Evolutionary conservation across 352 stramenopile genomes (phyloP).

Genomic region (Phytophthora litchii): DNA sequence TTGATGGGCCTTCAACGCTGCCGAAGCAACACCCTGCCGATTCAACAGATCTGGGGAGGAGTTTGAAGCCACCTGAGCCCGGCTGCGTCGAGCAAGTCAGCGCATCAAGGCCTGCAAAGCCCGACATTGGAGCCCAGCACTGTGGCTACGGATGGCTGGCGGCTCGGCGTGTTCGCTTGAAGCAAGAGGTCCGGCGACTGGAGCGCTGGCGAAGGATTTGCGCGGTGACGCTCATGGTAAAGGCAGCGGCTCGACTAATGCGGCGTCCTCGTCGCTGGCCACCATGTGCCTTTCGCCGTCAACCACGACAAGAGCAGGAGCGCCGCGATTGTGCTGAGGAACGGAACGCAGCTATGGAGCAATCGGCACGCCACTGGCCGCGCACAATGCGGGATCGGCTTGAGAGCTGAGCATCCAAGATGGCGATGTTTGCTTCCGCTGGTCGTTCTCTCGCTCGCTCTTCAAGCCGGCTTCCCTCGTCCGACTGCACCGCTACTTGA

Average conservation of each 20-base stretch:
- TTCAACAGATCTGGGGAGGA: constrained; percentile 15
- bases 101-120: constrained; percentile 27
- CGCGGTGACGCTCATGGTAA: constrained; percentile 17
- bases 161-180: constrained; percentile 19
- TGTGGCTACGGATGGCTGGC: constrained; percentile 8
- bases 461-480: constrained; percentile 37
- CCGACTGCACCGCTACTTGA: constrained; percentile 21
- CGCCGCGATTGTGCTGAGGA: constrained; percentile 1
- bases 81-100: constrained; percentile 32
- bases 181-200: constrained; percentile 14
- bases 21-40: background rate
- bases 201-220: constrained; percentile 25
- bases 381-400: constrained; percentile 23
- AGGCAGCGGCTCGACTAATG: constrained; percentile 24
- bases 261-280: constrained; percentile 13
- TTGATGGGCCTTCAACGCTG: constrained; percentile 26
- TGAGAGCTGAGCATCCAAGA: background rate
- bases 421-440: constrained; percentile 6
- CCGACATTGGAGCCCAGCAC: background rate
- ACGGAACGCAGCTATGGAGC: constrained; percentile 6
- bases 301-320: background rate
- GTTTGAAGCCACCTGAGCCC: constrained; percentile 35
- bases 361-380: constrained; percentile 19
- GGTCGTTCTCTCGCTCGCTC: constrained; percentile 22
- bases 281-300: constrained; percentile 3